Conservation (phyloP, 345 rosid genomes). For the Salix arbutifolia region DNA sequence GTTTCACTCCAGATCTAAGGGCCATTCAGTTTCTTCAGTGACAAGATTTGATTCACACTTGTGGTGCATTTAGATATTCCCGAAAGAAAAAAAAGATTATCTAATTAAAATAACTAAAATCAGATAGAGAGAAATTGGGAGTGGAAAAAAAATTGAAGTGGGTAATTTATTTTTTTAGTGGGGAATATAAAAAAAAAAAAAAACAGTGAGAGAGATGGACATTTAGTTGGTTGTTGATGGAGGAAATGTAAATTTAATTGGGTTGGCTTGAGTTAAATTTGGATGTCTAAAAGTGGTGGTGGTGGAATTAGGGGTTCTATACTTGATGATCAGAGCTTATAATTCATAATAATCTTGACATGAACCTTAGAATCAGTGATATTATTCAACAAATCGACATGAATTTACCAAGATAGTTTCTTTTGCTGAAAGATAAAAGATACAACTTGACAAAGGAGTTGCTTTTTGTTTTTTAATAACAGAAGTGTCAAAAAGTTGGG, state of each 20-base stretch:
- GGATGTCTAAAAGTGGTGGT: too few species aligned
- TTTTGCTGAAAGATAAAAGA: too few species aligned
- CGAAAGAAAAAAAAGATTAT: background rate
- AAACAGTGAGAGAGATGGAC: background rate
- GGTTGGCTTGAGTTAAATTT: too few species aligned
- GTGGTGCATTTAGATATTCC: background rate
- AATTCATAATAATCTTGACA: background rate
- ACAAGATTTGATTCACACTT: constrained; percentile 21
- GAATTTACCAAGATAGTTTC: background rate
- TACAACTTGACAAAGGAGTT: background rate
- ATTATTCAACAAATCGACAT: background rate
- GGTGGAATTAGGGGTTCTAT: background rate
- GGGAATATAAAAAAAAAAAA: background rate
- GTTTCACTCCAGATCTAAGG: constrained; percentile 25
- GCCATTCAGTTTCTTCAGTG: constrained; percentile 32
- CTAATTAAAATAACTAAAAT: background rate
- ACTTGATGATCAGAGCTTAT: background rate
- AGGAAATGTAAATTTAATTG: background rate
- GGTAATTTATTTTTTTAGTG: background rate
- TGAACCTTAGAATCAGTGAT: background rate
- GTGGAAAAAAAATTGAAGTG: background rate
- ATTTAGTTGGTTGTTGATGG: background rate
- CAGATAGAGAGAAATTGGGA: background rate
- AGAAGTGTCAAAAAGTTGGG: background rate
- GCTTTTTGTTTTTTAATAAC: background rate